These are phyloP conservation scores for Phylloporus sp. DNA, from an alignment of 1,284 basidiomycete species.

Conservation along the genomic window DNA sequence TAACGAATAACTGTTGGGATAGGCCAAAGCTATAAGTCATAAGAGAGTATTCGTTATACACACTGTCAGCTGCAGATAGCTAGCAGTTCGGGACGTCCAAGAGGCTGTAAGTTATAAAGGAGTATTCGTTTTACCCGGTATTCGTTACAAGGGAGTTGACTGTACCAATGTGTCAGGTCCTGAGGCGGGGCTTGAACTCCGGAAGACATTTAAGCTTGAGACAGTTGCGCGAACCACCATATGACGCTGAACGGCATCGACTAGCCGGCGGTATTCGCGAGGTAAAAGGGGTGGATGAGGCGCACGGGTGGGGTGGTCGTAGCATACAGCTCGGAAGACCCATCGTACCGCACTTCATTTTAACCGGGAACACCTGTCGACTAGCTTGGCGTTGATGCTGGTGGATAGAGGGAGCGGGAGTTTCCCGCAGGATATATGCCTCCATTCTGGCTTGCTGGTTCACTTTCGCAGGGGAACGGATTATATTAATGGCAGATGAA, in stretches of 20 bases:
- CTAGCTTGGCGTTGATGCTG: slow-evolving; percentile 19
- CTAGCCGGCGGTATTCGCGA: neutral
- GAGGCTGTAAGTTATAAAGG: too few species aligned
- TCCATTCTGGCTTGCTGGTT: slow-evolving; percentile 17
- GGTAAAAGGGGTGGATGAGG: slow-evolving; percentile 30
- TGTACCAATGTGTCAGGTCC: slow-evolving; percentile 23
- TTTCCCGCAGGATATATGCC: neutral
- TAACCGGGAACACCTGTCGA: slow-evolving; percentile 24
- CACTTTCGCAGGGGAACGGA: slow-evolving; percentile 31
- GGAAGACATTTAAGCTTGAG: slow-evolving; percentile 12
- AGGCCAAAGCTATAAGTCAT: too few species aligned
- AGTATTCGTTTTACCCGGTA: too few species aligned
- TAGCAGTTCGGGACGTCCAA: too few species aligned
- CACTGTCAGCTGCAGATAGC: too few species aligned
- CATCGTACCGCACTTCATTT: slow-evolving; percentile 13
- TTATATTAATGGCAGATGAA: slow-evolving; percentile 29
- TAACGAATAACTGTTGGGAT: too few species aligned
- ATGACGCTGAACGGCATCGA: neutral
- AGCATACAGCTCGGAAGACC: neutral
- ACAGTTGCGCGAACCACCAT: slow-evolving; percentile 3
- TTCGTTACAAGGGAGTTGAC: too few species aligned
- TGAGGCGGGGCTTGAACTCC: slow-evolving; percentile 1
- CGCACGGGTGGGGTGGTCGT: slow-evolving; percentile 25
- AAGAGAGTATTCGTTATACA: too few species aligned
- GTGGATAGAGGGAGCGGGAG: fast-evolving